phyloP scores from a whole-genome alignment of 148 eudicot species.

The Rhododendron molle region DNA sequence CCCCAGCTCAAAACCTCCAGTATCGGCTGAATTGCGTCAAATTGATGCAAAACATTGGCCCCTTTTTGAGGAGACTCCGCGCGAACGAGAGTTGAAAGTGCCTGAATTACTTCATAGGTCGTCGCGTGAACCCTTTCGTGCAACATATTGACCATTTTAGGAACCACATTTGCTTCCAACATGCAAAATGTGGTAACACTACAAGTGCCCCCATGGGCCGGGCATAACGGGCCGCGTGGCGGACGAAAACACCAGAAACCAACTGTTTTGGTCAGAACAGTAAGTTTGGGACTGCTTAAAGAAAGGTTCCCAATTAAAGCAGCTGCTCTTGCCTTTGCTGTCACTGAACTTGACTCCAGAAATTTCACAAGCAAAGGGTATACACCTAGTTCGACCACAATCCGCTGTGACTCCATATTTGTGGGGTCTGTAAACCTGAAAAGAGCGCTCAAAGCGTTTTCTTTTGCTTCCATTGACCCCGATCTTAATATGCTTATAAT shows the following conservation, averaged over 20 bases:
- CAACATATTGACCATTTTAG: constrained; percentile 27
- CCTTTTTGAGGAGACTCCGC: constrained; percentile 29
- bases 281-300: constrained; percentile 24
- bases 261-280: background rate
- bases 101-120: constrained; percentile 35
- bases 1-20: constrained; percentile 39
- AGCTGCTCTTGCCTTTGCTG: constrained; percentile 37
- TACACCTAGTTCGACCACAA: constrained; percentile 24
- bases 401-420: constrained; percentile 24
- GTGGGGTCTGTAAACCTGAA: constrained; percentile 40
- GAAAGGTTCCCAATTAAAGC: constrained; percentile 40
- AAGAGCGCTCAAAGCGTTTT: constrained; percentile 30
- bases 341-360: constrained; percentile 24
- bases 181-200: constrained; percentile 33
- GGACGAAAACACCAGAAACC: constrained; percentile 15
- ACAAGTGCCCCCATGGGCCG: constrained; percentile 33
- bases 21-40: constrained; percentile 15
- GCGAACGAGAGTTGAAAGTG: constrained; percentile 31
- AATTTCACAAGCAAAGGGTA: constrained; percentile 25
- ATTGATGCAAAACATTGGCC: constrained; percentile 30
- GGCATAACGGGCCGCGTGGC: constrained; percentile 10
- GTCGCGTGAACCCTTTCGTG: constrained; percentile 22
- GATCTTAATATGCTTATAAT: constrained; percentile 25
- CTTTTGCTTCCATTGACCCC: constrained; percentile 32
- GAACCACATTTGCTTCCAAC: constrained; percentile 31